phyloP scores from a whole-genome alignment of 192 early-diverging fungal genomes.

The Podochytrium sp. region DNA sequence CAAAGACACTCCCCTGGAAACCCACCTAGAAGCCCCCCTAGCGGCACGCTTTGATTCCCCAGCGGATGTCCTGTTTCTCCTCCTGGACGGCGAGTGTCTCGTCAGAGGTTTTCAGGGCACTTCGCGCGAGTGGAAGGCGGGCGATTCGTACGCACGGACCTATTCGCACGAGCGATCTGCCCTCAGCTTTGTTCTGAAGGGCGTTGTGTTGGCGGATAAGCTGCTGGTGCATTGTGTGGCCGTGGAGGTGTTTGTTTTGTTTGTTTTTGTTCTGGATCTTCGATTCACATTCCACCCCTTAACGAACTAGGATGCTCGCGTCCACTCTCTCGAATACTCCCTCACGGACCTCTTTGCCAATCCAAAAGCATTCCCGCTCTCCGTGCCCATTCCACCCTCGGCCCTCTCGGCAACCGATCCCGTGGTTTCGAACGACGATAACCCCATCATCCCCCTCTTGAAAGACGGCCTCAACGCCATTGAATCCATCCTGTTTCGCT shows the following conservation, averaged over 20 bases:
- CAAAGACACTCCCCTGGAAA: no score
- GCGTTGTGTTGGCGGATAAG: constrained; percentile 63
- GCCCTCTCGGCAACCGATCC: no score
- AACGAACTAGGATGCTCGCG: constrained; percentile 46
- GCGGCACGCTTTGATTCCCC: no score
- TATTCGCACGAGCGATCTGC: constrained; percentile 71
- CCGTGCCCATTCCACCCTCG: neutral
- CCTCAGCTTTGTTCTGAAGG: constrained; percentile 72
- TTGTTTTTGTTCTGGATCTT: no score
- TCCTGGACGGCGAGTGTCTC: no score
- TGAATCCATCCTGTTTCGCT: constrained; percentile 62
- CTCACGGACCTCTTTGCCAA: constrained; percentile 28
- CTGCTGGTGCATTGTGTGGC: constrained; percentile 68
- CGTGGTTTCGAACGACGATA: constrained; percentile 12
- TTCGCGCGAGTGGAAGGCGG: no score
- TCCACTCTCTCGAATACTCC: constrained; percentile 42
- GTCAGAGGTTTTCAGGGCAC: no score
- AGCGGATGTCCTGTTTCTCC: no score
- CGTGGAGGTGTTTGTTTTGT: constrained; percentile 74
- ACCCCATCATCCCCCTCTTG: constrained; percentile 15
- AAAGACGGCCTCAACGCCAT: constrained; percentile 40
- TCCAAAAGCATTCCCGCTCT: constrained; percentile 39
- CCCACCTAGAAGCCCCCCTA: no score
- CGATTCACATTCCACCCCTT: no score
- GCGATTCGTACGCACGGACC: constrained; percentile 65